These are phyloP conservation scores for Boletus rex-veris DNA, from an alignment of 768 basidiomycete genomes.

Conservation along the genomic window DNA sequence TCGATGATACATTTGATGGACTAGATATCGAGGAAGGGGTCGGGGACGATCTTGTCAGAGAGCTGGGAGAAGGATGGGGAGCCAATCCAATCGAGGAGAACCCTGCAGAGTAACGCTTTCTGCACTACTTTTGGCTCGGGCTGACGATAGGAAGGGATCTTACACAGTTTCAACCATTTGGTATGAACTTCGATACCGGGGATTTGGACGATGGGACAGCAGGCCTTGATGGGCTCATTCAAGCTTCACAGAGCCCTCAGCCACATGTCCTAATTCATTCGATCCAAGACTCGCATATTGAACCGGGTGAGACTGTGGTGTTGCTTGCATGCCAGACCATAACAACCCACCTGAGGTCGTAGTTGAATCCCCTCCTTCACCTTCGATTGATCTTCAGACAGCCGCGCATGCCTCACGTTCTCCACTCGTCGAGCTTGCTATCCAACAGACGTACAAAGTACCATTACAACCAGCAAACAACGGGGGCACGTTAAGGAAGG, in stretches of 20 bases:
- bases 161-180: constrained; percentile 15
- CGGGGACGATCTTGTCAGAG: constrained; percentile 71
- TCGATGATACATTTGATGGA: constrained; percentile 56
- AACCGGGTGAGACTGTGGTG: constrained; percentile 7
- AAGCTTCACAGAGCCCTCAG: neutral
- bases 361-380: constrained; percentile 6
- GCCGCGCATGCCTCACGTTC: neutral
- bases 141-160: constrained; percentile 16
- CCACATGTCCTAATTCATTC: neutral
- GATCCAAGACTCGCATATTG: neutral
- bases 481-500: constrained; percentile 32
- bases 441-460: neutral
- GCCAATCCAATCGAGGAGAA: constrained; percentile 13
- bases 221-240: neutral
- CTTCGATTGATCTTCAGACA: constrained; percentile 3
- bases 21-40: constrained; percentile 57
- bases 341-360: neutral
- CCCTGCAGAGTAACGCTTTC: constrained; percentile 12
- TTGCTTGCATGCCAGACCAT: neutral
- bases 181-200: constrained; percentile 12
- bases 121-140: neutral
- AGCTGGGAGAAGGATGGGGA: constrained; percentile 73
- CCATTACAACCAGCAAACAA: neutral
- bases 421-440: neutral
- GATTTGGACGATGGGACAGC: constrained; percentile 27